phyloP scores from a whole-genome alignment of 1,139 yeast genomes.

The Kluyveromyces marxianus region DNA sequence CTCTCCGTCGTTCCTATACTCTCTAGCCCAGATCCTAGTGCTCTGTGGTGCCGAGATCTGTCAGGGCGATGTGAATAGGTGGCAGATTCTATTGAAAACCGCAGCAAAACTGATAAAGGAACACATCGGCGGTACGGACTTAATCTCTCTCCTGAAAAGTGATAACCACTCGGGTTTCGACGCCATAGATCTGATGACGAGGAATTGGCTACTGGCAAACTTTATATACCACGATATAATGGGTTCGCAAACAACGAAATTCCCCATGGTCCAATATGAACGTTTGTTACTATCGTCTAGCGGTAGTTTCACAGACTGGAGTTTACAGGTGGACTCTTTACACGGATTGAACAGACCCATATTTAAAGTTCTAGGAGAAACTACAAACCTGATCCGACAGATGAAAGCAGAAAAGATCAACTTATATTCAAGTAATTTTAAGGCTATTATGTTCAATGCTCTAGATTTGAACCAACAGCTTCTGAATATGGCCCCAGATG shows the following conservation, averaged over 20 bases:
- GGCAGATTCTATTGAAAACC: slow-evolving; percentile 56
- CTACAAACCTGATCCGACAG: slow-evolving; percentile 53
- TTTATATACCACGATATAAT: slow-evolving; percentile 77
- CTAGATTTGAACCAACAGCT: slow-evolving; percentile 6
- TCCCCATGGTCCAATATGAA: slow-evolving; percentile 51
- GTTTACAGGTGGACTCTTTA: slow-evolving; percentile 49
- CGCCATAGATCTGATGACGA: slow-evolving; percentile 9
- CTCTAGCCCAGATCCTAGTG: slow-evolving; percentile 55
- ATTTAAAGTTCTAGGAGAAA: slow-evolving; percentile 59
- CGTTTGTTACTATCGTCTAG: slow-evolving; percentile 35
- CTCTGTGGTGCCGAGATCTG: slow-evolving; percentile 69
- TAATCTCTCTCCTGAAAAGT: slow-evolving; percentile 39
- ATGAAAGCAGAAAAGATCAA: slow-evolving; percentile 30
- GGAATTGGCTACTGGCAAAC: slow-evolving; percentile 70
- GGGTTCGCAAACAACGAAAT: slow-evolving; percentile 52
- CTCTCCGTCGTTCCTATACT: slow-evolving; percentile 10
- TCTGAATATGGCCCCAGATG: slow-evolving; percentile 12
- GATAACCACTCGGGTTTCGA: slow-evolving; percentile 25
- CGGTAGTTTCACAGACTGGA: slow-evolving; percentile 27
- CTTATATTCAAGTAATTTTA: slow-evolving; percentile 8
- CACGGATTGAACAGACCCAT: slow-evolving; percentile 67
- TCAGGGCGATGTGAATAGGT: slow-evolving; percentile 64
- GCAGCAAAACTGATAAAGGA: slow-evolving; percentile 50
- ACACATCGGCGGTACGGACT: slow-evolving; percentile 21
- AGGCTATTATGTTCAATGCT: slow-evolving; percentile 9